A percentile compares a stretch with the other conserved stretches of the same genome.
phyloP scores from a whole-genome alignment of 768 basidiomycete species.

The Trametes cubensis region DNA sequence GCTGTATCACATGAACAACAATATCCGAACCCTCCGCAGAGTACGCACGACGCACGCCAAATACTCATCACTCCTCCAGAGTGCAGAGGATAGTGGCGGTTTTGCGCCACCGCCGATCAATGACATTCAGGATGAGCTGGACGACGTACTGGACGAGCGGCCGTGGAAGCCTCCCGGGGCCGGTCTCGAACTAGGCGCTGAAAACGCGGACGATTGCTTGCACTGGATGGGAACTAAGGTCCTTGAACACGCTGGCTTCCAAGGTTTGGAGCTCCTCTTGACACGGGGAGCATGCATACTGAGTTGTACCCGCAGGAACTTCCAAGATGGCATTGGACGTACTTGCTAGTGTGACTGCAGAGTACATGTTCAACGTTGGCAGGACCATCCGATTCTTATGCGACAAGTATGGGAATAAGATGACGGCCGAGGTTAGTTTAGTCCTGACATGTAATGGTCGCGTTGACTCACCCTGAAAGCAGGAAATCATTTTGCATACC shows the following conservation, averaged over 20 bases:
- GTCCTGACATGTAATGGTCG: background rate
- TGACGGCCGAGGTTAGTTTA: conserved; percentile 79
- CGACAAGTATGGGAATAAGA: conserved; percentile 77
- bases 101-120: conserved; percentile 14
- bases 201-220: conserved; percentile 64
- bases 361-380: conserved; percentile 86
- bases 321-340: conserved; percentile 79
- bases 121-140: conserved; percentile 34
- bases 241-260: conserved; percentile 89
- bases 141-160: conserved; percentile 53
- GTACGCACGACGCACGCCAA: conserved; percentile 74
- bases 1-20: conserved; percentile 72
- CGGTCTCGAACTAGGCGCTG: conserved; percentile 57
- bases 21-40: conserved; percentile 73
- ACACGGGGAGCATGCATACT: background rate
- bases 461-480: background rate
- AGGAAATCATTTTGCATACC: conserved; percentile 94
- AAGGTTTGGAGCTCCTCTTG: conserved; percentile 54
- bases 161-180: conserved; percentile 51
- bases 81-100: conserved; percentile 34
- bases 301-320: conserved; percentile 49
- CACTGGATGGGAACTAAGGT: conserved; percentile 76
- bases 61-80: conserved; percentile 58
- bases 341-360: conserved; percentile 71
- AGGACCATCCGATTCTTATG: conserved; percentile 78